Conservation (phyloP, 345 rosid genomes). For the Gossypium raimondii region DNA sequence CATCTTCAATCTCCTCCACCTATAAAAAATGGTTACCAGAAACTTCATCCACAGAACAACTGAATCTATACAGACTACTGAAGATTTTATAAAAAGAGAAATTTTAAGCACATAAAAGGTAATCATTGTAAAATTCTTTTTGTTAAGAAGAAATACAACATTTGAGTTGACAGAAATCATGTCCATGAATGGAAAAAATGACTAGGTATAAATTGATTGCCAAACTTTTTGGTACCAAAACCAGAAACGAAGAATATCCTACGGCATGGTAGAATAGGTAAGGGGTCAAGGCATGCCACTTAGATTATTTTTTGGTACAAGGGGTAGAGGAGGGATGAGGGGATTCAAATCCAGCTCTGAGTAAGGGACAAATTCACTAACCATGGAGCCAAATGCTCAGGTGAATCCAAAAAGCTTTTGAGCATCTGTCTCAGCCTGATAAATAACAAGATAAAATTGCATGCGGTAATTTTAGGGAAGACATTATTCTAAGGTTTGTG, state of each 20-base stretch:
- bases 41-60: conserved; percentile 3
- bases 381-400: background rate
- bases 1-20: conserved; percentile 98
- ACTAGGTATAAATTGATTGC: background rate
- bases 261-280: background rate
- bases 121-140: background rate
- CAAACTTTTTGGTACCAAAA: background rate
- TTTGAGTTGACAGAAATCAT: background rate
- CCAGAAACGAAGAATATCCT: background rate
- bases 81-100: conserved; percentile 9
- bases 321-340: background rate
- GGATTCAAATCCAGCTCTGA: background rate
- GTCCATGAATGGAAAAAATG: background rate
- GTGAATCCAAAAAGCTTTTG: background rate
- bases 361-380: background rate
- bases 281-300: background rate
- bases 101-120: background rate
- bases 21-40: conserved; percentile 25
- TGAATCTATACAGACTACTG: background rate
- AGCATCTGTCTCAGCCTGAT: background rate
- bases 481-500: background rate
- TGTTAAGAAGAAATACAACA: background rate
- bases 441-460: background rate
- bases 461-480: background rate
- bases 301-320: background rate